Base-by-base conservation (phyloP, 257 asterid genomes). In the Coffea canephora region DNA sequence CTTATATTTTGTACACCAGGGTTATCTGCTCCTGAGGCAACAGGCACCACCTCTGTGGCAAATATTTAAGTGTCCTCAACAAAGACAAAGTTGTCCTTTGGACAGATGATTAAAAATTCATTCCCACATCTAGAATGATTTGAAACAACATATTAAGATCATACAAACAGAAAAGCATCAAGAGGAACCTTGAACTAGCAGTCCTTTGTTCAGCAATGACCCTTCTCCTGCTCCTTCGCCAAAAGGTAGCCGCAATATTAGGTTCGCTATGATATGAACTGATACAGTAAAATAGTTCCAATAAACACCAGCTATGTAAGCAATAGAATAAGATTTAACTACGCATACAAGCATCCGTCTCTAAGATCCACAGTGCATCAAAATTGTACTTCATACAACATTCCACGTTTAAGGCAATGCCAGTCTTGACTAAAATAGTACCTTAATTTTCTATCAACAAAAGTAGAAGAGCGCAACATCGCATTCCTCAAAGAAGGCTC, bases 221-320 rank as follows among this genome's bases (percentile, higher is more conserved):
- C 86, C 93, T 91, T 83, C 96, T 93, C 87, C 96, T 86, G 91
- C 99, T 91, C 91, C 97, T 91, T 79, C 96, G 89, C 98, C 99
- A 96, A 89, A 94, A 90, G 73, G 94, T 86, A 78, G 94, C 91
- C 69, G 97, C 98, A 77, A 96, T 88, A 80, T 94, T 91, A 59
- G 98, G 97, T 81, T 92, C 99, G 78, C 99, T 96, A 82, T 91
- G 96, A 62, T 95, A 94, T 80, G 89, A 85, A 86, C 98, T 94
- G 96, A 84, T 54, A 83, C 81, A 84, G 71, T 69, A 81, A 83
- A 77, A 85, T 43, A 84, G 83, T 81, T 61, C 76, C 71, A 50
- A 76, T 66, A 84, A 78, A 76, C 76, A 65, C 41, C 55, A 70
- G 66, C 49, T 52, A 71, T 46, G 46, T 66, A 67, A 52, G 16